A percentile compares a stretch with the other conserved stretches of the same genome.
Evolutionary conservation across 2,329 filamentous ascomycete genomes (phyloP).

Genomic region (Pezicula carpinea): DNA sequence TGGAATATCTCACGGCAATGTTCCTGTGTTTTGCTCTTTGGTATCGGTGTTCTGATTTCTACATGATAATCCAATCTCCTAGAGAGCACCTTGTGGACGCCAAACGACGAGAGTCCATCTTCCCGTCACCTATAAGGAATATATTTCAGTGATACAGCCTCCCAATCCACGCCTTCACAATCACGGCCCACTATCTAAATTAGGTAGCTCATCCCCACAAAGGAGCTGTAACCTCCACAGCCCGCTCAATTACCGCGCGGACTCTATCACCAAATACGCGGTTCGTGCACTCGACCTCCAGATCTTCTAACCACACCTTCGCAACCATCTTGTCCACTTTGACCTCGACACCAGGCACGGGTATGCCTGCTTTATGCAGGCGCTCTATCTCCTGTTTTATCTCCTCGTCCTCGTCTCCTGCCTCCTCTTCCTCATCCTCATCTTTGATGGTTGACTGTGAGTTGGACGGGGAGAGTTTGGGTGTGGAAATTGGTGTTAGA

Average conservation of each 20-base stretch:
- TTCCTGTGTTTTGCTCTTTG: too few relatives aligned
- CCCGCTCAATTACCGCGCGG: constrained; percentile 82
- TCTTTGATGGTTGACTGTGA: constrained; percentile 13
- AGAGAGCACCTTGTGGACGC: too few relatives aligned
- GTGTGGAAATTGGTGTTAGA: constrained; percentile 67
- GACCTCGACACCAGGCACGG: constrained; percentile 84
- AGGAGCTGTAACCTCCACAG: constrained; percentile 79
- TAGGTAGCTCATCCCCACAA: constrained; percentile 47
- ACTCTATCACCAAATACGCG: constrained; percentile 79
- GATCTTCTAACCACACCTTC: constrained; percentile 84
- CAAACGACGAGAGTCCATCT: too few relatives aligned
- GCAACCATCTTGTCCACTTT: constrained; percentile 83
- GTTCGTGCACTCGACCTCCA: constrained; percentile 84
- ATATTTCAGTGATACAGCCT: too few relatives aligned
- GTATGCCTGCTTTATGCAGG: constrained; percentile 78
- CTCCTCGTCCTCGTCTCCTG: constrained; percentile 32
- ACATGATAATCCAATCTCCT: too few relatives aligned
- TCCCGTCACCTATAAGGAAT: too few relatives aligned
- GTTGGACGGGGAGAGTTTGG: constrained; percentile 44
- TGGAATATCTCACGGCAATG: too few relatives aligned
- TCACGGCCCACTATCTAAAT: too few relatives aligned
- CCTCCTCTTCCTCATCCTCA: constrained; percentile 18
- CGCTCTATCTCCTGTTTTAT: constrained; percentile 64
- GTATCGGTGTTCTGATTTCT: too few relatives aligned
- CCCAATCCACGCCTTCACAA: too few relatives aligned